A percentile compares a stretch with the other conserved stretches of the same genome.
These are phyloP conservation scores for Termitomyces sp. DNA, from an alignment of 768 basidiomycete genomes.

Conservation along the genomic window DNA sequence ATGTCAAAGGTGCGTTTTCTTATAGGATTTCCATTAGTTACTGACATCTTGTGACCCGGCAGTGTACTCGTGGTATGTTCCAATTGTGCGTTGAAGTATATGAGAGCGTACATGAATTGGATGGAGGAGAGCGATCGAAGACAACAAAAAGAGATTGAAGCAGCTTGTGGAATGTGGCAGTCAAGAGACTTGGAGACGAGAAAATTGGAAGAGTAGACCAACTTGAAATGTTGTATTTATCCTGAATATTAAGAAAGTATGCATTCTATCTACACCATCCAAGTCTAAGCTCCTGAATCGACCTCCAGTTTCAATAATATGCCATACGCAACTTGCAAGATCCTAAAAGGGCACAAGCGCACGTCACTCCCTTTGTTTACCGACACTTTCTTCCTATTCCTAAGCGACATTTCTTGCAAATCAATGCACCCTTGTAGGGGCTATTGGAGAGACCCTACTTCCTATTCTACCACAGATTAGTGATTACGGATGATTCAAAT, in stretches of 20 bases:
- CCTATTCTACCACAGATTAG: conserved; percentile 78
- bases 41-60: neutral
- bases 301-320: conserved; percentile 68
- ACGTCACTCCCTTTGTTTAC: conserved; percentile 71
- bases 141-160: conserved; percentile 66
- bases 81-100: conserved; percentile 88
- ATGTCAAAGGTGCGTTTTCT: conserved; percentile 15
- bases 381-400: conserved; percentile 18
- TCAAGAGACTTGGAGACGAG: no score
- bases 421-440: conserved; percentile 57
- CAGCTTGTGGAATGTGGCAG: conserved; percentile 58
- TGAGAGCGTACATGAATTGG: conserved; percentile 62
- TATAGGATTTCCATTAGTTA: no score
- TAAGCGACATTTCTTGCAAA: conserved; percentile 14
- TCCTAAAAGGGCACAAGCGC: conserved; percentile 91
- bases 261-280: conserved; percentile 5
- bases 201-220: no score
- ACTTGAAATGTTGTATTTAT: no score
- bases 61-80: conserved; percentile 89
- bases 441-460: conserved; percentile 76
- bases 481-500: conserved; percentile 86
- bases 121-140: conserved; percentile 69
- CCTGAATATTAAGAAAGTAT: conserved; percentile 76
- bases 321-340: conserved; percentile 91
- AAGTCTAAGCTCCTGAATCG: neutral